Percentiles rank a stretch among this genome's conserved stretches.
Conservation (phyloP, 148 eudicot species). For the Selenicereus undatus region DNA sequence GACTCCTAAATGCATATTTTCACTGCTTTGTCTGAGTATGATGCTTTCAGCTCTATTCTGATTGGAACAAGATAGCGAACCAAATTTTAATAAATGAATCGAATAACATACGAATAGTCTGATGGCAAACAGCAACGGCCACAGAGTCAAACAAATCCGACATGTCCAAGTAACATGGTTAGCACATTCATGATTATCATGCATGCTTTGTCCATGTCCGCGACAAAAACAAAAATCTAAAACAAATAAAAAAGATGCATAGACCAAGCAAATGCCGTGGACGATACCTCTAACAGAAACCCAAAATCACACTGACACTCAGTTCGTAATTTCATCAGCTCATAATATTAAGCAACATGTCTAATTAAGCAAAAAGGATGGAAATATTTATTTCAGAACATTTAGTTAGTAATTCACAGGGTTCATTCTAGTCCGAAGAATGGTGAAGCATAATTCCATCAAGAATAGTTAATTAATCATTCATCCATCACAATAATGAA, state of each 20-base stretch:
- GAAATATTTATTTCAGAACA: background rate
- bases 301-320: background rate
- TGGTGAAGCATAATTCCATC: background rate
- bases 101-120: background rate
- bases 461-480: background rate
- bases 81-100: background rate
- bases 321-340: background rate
- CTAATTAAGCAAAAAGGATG: background rate
- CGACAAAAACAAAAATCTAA: background rate
- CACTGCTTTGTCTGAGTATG: background rate
- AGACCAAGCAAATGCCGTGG: background rate
- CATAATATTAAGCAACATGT: background rate
- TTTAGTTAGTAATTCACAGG: background rate
- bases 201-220: background rate
- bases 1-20: background rate
- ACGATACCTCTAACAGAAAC: background rate
- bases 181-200: background rate
- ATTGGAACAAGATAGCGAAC: background rate
- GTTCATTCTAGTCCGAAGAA: too few species aligned
- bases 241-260: background rate
- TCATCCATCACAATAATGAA: background rate
- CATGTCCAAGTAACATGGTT: background rate
- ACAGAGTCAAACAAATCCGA: background rate
- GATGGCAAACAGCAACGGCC: slow-evolving; percentile 6
- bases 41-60: background rate